These are phyloP conservation scores for Ilyonectria destructans DNA, from an alignment of 2,329 filamentous ascomycete species.

Conservation along the genomic window DNA sequence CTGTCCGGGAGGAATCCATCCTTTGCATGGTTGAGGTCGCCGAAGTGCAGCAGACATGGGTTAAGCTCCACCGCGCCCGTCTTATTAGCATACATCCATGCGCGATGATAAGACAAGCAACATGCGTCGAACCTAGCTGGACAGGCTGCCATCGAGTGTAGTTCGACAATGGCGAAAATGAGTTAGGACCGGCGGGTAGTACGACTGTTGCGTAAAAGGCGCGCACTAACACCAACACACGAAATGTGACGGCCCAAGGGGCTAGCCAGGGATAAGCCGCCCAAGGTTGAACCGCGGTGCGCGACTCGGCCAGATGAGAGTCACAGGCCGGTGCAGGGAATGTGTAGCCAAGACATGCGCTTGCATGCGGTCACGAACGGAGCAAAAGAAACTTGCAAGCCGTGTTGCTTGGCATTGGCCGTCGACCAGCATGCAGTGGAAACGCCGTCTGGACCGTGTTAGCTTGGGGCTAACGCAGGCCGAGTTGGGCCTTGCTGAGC, in stretches of 20 bases:
- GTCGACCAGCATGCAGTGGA: constrained; percentile 12
- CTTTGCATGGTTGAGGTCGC: constrained; percentile 11
- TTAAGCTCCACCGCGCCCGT: constrained; percentile 5
- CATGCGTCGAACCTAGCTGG: neutral
- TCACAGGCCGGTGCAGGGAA: neutral
- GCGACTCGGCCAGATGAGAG: neutral
- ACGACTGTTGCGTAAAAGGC: constrained; percentile 1
- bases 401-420: neutral
- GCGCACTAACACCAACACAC: neutral
- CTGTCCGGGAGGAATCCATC: neutral
- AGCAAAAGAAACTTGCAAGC: neutral
- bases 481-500: constrained; percentile 33
- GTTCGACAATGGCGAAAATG: neutral
- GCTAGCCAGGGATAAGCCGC: neutral
- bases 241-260: neutral
- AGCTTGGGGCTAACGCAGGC: constrained; percentile 32
- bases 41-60: constrained; percentile 7
- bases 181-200: neutral
- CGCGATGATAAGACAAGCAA: constrained; percentile 21
- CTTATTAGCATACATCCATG: constrained; percentile 5
- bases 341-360: neutral
- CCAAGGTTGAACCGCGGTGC: constrained; percentile 1
- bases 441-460: constrained; percentile 10
- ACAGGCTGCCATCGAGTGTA: neutral
- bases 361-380: neutral